Percentiles rank a stretch among this genome's conserved stretches.
phyloP scores from a whole-genome alignment of 2,329 filamentous ascomycete species.

The Fonsecaea monophora region DNA sequence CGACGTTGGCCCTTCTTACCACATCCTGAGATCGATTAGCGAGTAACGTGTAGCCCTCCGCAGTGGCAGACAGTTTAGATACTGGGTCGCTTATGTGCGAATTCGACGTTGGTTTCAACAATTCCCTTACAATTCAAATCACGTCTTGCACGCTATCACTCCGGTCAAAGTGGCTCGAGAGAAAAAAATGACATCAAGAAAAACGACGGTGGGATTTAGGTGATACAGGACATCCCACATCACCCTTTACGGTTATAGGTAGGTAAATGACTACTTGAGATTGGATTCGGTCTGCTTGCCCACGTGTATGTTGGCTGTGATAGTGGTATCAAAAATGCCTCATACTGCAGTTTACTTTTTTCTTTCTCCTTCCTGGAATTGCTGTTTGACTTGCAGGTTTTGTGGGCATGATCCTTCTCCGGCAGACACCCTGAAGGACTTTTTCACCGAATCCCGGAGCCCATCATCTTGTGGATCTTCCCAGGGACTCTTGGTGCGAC shows the following conservation, averaged over 20 bases:
- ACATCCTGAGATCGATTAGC: background rate
- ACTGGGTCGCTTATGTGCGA: background rate
- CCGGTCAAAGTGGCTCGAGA: too few relatives aligned
- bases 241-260: background rate
- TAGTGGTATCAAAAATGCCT: background rate
- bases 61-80: background rate
- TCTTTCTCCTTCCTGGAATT: background rate
- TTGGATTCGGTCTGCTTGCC: background rate
- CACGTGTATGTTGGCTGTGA: background rate
- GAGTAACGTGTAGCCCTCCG: background rate
- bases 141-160: background rate
- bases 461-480: background rate
- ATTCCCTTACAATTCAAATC: background rate
- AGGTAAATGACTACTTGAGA: background rate
- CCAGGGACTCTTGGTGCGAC: background rate
- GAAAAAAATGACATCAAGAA: background rate
- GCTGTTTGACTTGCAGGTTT: background rate
- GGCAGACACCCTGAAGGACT: background rate
- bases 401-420: background rate
- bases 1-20: background rate
- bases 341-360: background rate
- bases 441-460: background rate
- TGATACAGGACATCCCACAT: background rate
- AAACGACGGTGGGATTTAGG: background rate
- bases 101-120: background rate